A percentile compares a stretch with the other conserved stretches of the same genome.
phyloP scores from a whole-genome alignment of 1,284 basidiomycete species.

The Trichosporon coremiiforme region DNA sequence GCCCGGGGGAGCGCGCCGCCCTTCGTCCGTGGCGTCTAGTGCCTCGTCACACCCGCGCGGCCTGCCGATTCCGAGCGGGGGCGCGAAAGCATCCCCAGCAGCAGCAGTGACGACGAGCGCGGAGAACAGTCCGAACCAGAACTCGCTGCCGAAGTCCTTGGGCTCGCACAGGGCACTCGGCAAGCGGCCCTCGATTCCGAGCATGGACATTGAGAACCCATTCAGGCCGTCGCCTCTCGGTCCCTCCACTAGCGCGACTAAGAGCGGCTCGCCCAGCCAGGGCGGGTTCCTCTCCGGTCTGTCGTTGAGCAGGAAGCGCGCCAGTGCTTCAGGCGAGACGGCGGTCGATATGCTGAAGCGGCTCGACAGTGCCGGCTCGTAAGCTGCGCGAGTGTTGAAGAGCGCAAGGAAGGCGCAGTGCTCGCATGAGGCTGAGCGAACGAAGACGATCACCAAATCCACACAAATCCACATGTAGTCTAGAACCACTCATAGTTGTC shows the following conservation, averaged over 20 bases:
- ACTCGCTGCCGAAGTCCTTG: constrained; percentile 18
- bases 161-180: not conserved
- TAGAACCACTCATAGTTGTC: constrained; percentile 5
- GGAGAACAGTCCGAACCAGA: constrained; percentile 24
- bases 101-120: constrained; percentile 42
- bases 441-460: too few relatives aligned
- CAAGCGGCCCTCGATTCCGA: constrained; percentile 12
- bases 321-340: constrained; percentile 16
- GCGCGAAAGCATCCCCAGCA: constrained; percentile 38
- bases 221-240: not conserved
- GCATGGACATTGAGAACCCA: not conserved
- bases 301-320: constrained; percentile 26
- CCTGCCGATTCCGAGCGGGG: constrained; percentile 31
- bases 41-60: constrained; percentile 35
- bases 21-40: constrained; percentile 37
- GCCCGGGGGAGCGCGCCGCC: constrained; percentile 35
- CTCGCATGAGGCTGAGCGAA: too few relatives aligned
- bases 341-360: constrained; percentile 31
- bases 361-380: constrained; percentile 16
- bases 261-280: not conserved
- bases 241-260: not conserved
- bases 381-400: not conserved
- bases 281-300: constrained; percentile 29
- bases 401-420: too few relatives aligned
- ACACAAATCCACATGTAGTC: not conserved